Conservation (phyloP, 129 eudicot species). For the Centella asiatica region DNA sequence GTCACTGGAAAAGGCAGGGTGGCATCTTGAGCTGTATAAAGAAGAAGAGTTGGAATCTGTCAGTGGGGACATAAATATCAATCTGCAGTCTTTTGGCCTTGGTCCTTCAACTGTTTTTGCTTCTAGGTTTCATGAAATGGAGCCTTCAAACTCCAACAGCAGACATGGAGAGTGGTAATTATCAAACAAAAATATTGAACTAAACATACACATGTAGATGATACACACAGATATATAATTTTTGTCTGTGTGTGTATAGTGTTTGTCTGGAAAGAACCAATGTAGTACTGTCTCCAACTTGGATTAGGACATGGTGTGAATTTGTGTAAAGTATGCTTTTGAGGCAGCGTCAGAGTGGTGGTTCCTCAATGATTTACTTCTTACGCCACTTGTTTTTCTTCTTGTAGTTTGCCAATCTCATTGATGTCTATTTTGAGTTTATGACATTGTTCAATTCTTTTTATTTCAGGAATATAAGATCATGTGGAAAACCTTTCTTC, state of each 20-base stretch:
- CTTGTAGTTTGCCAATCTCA: background rate
- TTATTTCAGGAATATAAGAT: conserved; percentile 31
- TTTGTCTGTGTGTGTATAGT: no score
- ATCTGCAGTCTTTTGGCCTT: conserved; percentile 10
- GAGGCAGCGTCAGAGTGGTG: background rate
- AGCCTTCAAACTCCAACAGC: conserved; percentile 26
- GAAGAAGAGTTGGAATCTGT: conserved; percentile 19
- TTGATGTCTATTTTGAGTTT: conserved; percentile 14
- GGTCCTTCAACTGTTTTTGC: conserved; percentile 10
- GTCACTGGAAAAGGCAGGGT: conserved; percentile 74
- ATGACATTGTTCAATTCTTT: conserved; percentile 6
- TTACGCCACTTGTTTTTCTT: background rate
- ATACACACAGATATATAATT: no score
- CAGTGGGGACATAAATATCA: conserved; percentile 9
- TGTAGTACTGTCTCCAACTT: no score
- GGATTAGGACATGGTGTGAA: no score
- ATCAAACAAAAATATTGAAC: no score
- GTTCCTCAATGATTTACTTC: background rate
- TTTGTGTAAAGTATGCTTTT: no score
- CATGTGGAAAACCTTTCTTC: conserved; percentile 51
- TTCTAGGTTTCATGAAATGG: conserved; percentile 17
- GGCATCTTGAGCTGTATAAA: conserved; percentile 51
- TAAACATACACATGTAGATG: no score
- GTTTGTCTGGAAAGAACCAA: no score
- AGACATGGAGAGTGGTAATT: conserved; percentile 29